Percentiles rank a stretch among this genome's conserved stretches.
Conservation (phyloP, 495 filamentous ascomycete species). For the Daldinia caldariorum region DNA sequence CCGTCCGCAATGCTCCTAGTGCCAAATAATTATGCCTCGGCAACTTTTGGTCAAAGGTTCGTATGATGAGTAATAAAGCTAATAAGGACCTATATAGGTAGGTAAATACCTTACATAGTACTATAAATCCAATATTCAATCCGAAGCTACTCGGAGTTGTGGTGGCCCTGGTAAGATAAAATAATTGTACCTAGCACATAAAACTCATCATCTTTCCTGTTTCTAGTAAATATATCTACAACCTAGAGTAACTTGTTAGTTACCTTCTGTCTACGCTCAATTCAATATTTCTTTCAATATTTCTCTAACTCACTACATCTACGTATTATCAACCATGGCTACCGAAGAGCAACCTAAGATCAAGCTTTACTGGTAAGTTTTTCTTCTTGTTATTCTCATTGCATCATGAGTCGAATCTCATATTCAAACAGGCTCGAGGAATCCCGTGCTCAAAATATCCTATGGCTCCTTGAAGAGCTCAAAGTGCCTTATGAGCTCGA, state of each 20-base stretch:
- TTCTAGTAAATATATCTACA: not conserved
- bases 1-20: conserved; percentile 10
- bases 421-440: conserved; percentile 68
- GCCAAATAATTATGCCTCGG: conserved; percentile 26
- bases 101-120: too few relatives aligned
- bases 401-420: conserved; percentile 19
- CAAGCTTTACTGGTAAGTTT: conserved; percentile 76
- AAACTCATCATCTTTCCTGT: conserved; percentile 11
- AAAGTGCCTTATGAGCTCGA: conserved; percentile 80
- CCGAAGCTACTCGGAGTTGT: too few relatives aligned
- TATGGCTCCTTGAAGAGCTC: conserved; percentile 91
- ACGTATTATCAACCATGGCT: conserved; percentile 39
- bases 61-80: too few relatives aligned
- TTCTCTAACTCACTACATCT: not conserved
- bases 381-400: not conserved
- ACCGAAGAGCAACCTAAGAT: conserved; percentile 64
- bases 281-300: conserved; percentile 1
- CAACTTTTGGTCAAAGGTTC: conserved; percentile 25
- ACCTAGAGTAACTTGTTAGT: not conserved
- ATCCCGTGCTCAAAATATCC: conserved; percentile 83
- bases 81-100: too few relatives aligned
- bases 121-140: too few relatives aligned
- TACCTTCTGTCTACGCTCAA: too few relatives aligned
- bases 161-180: too few relatives aligned
- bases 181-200: too few relatives aligned